Base-by-base conservation (phyloP, 345 rosid genomes). In the Lenwebbia sp. region DNA sequence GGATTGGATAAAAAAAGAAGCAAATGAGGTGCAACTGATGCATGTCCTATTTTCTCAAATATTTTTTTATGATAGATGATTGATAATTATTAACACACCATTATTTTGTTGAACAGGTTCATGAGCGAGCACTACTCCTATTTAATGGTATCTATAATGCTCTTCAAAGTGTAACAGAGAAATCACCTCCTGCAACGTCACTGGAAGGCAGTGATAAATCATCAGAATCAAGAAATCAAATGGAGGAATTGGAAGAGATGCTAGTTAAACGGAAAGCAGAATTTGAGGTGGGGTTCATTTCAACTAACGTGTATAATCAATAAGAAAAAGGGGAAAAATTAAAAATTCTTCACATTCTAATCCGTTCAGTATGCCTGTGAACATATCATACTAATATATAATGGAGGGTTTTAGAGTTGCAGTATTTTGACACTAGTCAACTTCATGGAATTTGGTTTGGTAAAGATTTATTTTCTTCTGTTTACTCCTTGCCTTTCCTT, bases 1-100 rank as follows among this genome's bases (percentile, higher is more conserved):
- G 93, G 98, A 94, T 25, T 97, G 99, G 99, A 89, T 94, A 56
- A 94, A 90, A 87, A 93, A 90, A 85, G 99, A 97, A 94, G 93
- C 93, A 75, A 88, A 92, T 85, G 95, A 96, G 98, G 99, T 97
- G 75, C 54, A 83, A 44, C 40, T 70, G 26, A 33, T 25, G 53
- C 11, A 86, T 62, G 40, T 25, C 15, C 30, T 83, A 7, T 13
- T 52, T 33, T 30, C 28, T 74, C 33, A 9, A 30, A 10, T 78
- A 2, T 30, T 13, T 40, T 33, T 50, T 53, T 19, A 44, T 47
- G 56, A 62, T 50, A 30, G 53, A 57, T 56, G 47, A 56, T 3
- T 10, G 40, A 53, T 51, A 55, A 83, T 33, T 53, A 51, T 30
- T 51, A 50, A 76, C 57, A 50, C 22, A 28, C 60, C 84, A 83